Evolutionary conservation across 805 yeast species (phyloP), one percentile per base, ranked within the genome.

Genomic region (Hanseniaspora mollemarum): DNA sequence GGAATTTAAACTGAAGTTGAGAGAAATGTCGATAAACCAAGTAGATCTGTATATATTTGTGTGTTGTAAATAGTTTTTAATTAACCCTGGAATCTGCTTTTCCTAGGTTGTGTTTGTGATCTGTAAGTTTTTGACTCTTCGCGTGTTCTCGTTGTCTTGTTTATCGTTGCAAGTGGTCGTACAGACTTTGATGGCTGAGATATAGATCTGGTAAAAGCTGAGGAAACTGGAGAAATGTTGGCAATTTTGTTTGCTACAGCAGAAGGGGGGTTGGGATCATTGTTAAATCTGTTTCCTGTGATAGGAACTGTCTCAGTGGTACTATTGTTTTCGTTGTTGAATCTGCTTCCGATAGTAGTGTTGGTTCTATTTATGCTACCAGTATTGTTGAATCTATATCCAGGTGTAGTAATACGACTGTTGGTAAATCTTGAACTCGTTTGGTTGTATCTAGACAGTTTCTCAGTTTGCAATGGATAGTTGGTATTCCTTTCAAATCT

Each of bases 11-110:
- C n/a, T n/a, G n/a, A n/a, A n/a, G n/a, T n/a, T n/a, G n/a, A n/a
- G n/a, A n/a, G n/a, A n/a, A n/a, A n/a, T n/a, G n/a, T n/a, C n/a
- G n/a, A n/a, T n/a, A n/a, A n/a, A n/a, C n/a, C n/a, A n/a, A n/a
- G n/a, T n/a, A n/a, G n/a, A n/a, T n/a, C n/a, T n/a, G n/a, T n/a
- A n/a, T n/a, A n/a, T n/a, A n/a, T n/a, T n/a, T n/a, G n/a, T n/a
- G n/a, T n/a, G n/a, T n/a, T n/a, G n/a, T n/a, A n/a, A n/a, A n/a
- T n/a, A n/a, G n/a, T n/a, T n/a, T n/a, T n/a, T n/a, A n/a, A 25
- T 26, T 39, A 39, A 3, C 43, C 43, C 18, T 39, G 43, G 32
- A 39, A 39, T 39, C 43, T 24, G n/a, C 43, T 39, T 39, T 39
- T 39, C 13, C 29, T 38, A 6, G 41, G 13, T n/a, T 39, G 24